Conservation (phyloP, 78 protist genomes). For the Mantamonas sphyraenae region DNA sequence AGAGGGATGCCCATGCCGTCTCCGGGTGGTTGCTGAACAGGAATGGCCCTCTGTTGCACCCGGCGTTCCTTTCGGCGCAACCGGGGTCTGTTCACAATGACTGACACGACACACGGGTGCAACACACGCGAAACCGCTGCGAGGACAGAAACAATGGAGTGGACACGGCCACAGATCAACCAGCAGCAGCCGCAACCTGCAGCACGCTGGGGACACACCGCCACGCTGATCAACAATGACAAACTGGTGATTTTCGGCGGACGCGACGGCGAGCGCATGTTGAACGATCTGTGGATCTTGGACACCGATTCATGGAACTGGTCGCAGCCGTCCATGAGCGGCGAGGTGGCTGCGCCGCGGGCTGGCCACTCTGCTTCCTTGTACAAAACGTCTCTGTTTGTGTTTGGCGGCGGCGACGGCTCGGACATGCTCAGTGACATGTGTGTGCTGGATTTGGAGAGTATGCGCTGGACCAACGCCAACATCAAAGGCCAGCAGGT, state of each 20-base stretch:
- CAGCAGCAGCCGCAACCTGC: not conserved
- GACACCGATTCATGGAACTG: not conserved
- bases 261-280: not conserved
- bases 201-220: conserved; percentile 2
- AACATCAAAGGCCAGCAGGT: not conserved
- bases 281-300: not conserved
- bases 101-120: too few relatives aligned
- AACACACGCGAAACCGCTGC: too few relatives aligned
- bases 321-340: not conserved
- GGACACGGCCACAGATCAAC: not conserved
- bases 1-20: too few relatives aligned
- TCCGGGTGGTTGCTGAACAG: too few relatives aligned
- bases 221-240: not conserved
- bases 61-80: too few relatives aligned
- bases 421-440: not conserved
- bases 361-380: conserved; percentile 4
- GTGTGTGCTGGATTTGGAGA: not conserved
- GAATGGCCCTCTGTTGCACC: too few relatives aligned
- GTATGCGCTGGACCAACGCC: not conserved
- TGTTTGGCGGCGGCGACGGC: conserved; percentile 20
- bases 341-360: conserved; percentile 10
- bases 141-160: conserved; percentile 3
- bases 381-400: not conserved
- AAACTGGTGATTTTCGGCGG: conserved; percentile 12
- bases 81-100: too few relatives aligned